Evolutionary conservation across 1,284 basidiomycete species (phyloP), one percentile per base, ranked within the genome.

Genomic region (Chalciporus sp.): DNA sequence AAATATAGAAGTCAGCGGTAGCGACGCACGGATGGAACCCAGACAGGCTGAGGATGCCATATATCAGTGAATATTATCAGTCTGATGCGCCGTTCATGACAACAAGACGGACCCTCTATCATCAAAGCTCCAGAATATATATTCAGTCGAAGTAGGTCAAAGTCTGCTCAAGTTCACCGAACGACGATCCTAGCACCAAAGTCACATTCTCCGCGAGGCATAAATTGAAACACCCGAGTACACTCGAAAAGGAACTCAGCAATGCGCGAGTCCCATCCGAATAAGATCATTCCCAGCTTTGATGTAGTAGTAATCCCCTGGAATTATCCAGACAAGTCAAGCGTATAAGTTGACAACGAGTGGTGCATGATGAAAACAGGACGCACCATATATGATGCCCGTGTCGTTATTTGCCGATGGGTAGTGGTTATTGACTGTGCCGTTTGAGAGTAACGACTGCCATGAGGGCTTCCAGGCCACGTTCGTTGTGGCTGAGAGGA

Each of bases 401-500:
- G 79, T 80, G 33, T 75, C 58, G 51, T 78, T 76, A 58, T 77
- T 78, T 14, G 66, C 66, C 7, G 65, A 65, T 14, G 58, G 35
- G 35, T 37, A 37, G 35, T 37, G 61, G 52, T 78, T 76, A 59
- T 79, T 76, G 7, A 78, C 76, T 2, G 79, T 80, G 8, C 77
- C 78, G 48, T 80, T 80, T 7, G 77, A 74, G 17, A 81, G 64
- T 39, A 80, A 58, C 54, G 74, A 75, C 47, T 77, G 70, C 74
- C 78, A 80, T 28, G 70, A 61, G 11, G 72, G 72, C 19, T 66
- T 62, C 74, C 76, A 78, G 7, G 73, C 76, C 28, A 76, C 59
- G 23, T 64, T 61, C 9, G 72, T 74, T 23, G 71, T 75, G 48
- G 68, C 68, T 29, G 55, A 54, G 20, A 80, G 58, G 39, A 80